These are phyloP conservation scores for Alternaria dauci DNA, from an alignment of 2,329 filamentous ascomycete genomes.

Conservation along the genomic window DNA sequence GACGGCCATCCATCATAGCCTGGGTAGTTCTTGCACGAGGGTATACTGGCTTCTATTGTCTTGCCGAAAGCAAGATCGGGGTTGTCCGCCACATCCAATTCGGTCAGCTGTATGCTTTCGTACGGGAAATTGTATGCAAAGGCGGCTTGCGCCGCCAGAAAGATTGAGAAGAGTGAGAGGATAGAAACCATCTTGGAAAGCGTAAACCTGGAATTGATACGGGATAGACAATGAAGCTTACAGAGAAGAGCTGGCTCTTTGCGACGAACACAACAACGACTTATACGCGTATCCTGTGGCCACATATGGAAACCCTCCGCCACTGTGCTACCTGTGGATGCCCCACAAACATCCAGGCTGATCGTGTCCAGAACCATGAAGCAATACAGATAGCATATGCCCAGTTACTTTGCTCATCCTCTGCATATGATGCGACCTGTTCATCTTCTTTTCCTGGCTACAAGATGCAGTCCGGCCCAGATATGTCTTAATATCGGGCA, in stretches of 20 bases:
- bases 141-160: constrained; percentile 6
- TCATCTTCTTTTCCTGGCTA: not conserved
- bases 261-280: not conserved
- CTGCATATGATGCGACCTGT: not conserved
- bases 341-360: not conserved
- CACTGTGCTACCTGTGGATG: not conserved
- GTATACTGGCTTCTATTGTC: constrained; percentile 1
- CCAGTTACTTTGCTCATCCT: not conserved
- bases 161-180: not conserved
- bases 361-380: not conserved
- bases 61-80: constrained; percentile 35
- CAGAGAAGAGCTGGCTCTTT: not conserved
- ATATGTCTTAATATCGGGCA: not conserved
- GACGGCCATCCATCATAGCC: constrained; percentile 39
- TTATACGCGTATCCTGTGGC: not conserved
- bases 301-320: not conserved
- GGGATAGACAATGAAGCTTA: too few relatives aligned
- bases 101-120: constrained; percentile 31
- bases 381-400: not conserved
- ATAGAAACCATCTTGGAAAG: not conserved
- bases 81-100: constrained; percentile 31
- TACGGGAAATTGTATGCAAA: constrained; percentile 37
- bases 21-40: constrained; percentile 36
- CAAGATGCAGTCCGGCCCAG: not conserved
- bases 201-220: not conserved